Evolutionary conservation across 2,329 filamentous ascomycete species (phyloP), one percentile per base, ranked within the genome.

Genomic region (Cladobotryum protrusum): DNA sequence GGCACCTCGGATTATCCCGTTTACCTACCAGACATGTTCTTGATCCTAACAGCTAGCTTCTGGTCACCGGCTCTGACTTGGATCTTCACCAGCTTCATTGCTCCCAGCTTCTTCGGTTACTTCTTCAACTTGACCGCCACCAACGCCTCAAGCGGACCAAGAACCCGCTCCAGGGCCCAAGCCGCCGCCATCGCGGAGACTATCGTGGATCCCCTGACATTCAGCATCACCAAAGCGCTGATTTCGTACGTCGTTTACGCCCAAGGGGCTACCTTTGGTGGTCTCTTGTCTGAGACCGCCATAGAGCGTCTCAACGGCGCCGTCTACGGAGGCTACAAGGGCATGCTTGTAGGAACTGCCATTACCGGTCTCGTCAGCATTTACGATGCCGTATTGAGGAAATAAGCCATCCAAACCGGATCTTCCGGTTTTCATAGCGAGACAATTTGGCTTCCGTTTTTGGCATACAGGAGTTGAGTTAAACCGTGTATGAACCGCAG

Each of bases 181-280:
- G 51, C 54, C 18, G 24, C 24, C 24, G 24, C 24, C 24, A 9
- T 9, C 24, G 65, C 70, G 36, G 78, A 81, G 56, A 83, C 85
- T 56, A 72, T 76, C 5, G 82, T 92, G 56, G 93, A 99, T 65
- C 91, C 91, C 4, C 72, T 97, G 63, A 87, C 85, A 18, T 99
- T 95, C 72, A 95, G 91, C 72, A 83, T 97, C 50, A 82, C 82
- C 59, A 96, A 96, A 74, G 91, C 86, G 0, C 66, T 97, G 48
- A 69, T 91, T 52, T 83, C 87, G 7, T 96, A 87, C 67, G 77
- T 92, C 33, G 83, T 96, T 15, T 96, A 91, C 64, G 81, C 77
- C 9, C 82, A 85, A 64, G 81, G 79, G 33, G 76, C 79, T 45
- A 80, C 77, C 43, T 78, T 85, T 49, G 73, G 78, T 43, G 85